A percentile compares a stretch with the other conserved stretches of the same genome.
These are phyloP conservation scores for Fusarium falciforme DNA, from an alignment of 2,329 filamentous ascomycete species.

Conservation along the genomic window DNA sequence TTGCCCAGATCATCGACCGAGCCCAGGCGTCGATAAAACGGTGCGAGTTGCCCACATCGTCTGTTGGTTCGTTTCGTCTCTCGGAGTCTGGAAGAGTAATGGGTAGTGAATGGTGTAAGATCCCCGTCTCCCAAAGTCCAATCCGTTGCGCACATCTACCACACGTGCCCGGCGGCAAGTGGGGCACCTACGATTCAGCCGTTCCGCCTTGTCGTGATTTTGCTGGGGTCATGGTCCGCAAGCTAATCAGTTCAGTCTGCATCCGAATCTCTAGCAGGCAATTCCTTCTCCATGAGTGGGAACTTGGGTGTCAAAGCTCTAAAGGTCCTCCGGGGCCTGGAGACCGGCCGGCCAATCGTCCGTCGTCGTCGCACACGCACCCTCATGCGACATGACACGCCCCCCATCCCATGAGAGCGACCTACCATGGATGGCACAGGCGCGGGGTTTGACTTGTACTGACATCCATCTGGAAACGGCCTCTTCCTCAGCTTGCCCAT, in stretches of 20 bases:
- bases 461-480: conserved; percentile 9
- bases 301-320: background rate
- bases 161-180: conserved; percentile 36
- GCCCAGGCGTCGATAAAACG: background rate
- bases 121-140: conserved; percentile 13
- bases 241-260: conserved; percentile 19
- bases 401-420: background rate
- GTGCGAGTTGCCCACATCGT: background rate
- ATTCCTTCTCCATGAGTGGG: background rate
- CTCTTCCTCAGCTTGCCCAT: conserved; percentile 15
- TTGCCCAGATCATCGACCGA: conserved; percentile 38
- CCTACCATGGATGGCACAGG: background rate
- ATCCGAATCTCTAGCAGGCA: background rate
- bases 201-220: conserved; percentile 2
- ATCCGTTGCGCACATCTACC: conserved; percentile 31
- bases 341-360: conserved; percentile 23
- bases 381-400: conserved; percentile 9
- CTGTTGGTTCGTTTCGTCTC: background rate
- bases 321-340: conserved; percentile 5
- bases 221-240: background rate
- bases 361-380: conserved; percentile 22
- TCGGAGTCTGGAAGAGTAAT: background rate
- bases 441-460: background rate
- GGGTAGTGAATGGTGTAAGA: background rate
- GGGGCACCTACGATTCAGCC: conserved; percentile 13